phyloP scores from a whole-genome alignment of 495 filamentous ascomycete species.

The Xylaria sp. region DNA sequence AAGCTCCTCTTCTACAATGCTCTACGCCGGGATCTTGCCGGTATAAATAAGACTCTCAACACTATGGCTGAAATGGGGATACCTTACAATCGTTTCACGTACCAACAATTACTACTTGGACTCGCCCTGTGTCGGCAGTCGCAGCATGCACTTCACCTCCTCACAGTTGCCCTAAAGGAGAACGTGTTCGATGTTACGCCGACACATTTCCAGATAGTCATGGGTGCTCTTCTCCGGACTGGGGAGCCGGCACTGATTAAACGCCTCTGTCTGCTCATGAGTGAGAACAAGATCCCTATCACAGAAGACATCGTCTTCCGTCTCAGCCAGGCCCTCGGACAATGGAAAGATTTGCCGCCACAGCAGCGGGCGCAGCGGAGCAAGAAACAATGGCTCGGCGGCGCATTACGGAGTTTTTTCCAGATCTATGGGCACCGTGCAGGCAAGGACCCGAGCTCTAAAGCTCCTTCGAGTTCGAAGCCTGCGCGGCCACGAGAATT shows the following conservation, averaged over 20 bases:
- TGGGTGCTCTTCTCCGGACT: slow-evolving; percentile 56
- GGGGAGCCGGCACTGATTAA: slow-evolving; percentile 43
- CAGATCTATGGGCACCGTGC: slow-evolving; percentile 37
- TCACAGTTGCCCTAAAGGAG: slow-evolving; percentile 65
- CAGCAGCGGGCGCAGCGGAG: slow-evolving; percentile 21
- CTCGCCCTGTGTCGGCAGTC: slow-evolving; percentile 66
- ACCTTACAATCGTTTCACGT: slow-evolving; percentile 72
- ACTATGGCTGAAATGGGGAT: slow-evolving; percentile 66
- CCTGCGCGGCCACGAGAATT: slow-evolving; percentile 40
- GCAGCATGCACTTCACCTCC: slow-evolving; percentile 68
- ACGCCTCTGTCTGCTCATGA: slow-evolving; percentile 46
- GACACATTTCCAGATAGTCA: slow-evolving; percentile 78
- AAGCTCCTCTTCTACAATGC: slow-evolving; percentile 72
- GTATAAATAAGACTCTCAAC: slow-evolving; percentile 65
- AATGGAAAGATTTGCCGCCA: slow-evolving; percentile 41
- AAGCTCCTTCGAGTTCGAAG: slow-evolving; percentile 21
- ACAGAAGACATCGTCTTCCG: slow-evolving; percentile 42
- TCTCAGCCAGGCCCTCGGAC: slow-evolving; percentile 45
- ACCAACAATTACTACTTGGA: slow-evolving; percentile 75
- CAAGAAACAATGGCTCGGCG: slow-evolving; percentile 38
- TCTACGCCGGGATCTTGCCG: slow-evolving; percentile 65
- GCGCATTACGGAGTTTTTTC: slow-evolving; percentile 40
- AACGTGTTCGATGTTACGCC: slow-evolving; percentile 64
- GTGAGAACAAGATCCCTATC: slow-evolving; percentile 37
- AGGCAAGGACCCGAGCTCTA: neutral